phyloP scores from a whole-genome alignment of 495 filamentous ascomycete species.

The Neurospora sublineolata region DNA sequence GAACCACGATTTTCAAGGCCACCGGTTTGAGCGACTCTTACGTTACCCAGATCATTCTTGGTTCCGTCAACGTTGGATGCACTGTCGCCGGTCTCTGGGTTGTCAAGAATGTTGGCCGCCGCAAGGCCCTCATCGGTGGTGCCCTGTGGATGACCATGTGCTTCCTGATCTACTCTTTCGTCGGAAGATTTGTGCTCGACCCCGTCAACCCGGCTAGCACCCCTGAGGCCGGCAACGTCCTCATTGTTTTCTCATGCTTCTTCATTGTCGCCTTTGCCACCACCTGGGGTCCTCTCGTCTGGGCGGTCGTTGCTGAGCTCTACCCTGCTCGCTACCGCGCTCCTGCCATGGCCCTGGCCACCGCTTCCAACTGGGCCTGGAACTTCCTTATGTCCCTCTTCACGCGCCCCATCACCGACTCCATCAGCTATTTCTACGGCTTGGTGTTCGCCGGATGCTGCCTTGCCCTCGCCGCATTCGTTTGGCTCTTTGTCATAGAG shows the following conservation, averaged over 20 bases:
- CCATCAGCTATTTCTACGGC: conserved; percentile 72
- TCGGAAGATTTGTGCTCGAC: conserved; percentile 49
- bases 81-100: conserved; percentile 64
- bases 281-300: conserved; percentile 80
- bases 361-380: conserved; percentile 79
- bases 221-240: conserved; percentile 48
- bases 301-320: conserved; percentile 70
- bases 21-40: conserved; percentile 58
- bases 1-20: conserved; percentile 58
- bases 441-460: conserved; percentile 73
- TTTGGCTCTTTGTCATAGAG: conserved; percentile 64
- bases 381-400: conserved; percentile 50
- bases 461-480: conserved; percentile 53
- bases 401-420: conserved; percentile 50
- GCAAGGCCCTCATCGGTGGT: conserved; percentile 53
- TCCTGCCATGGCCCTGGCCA: conserved; percentile 63
- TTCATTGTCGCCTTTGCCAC: conserved; percentile 51
- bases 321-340: conserved; percentile 71
- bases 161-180: conserved; percentile 64
- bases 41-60: conserved; percentile 63
- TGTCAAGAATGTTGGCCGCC: conserved; percentile 60
- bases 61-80: conserved; percentile 60
- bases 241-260: conserved; percentile 77
- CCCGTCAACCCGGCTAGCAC: conserved; percentile 39
- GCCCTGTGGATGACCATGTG: conserved; percentile 59